Conservation (phyloP, 2,329 filamentous ascomycete species). For the Alternaria sp. region DNA sequence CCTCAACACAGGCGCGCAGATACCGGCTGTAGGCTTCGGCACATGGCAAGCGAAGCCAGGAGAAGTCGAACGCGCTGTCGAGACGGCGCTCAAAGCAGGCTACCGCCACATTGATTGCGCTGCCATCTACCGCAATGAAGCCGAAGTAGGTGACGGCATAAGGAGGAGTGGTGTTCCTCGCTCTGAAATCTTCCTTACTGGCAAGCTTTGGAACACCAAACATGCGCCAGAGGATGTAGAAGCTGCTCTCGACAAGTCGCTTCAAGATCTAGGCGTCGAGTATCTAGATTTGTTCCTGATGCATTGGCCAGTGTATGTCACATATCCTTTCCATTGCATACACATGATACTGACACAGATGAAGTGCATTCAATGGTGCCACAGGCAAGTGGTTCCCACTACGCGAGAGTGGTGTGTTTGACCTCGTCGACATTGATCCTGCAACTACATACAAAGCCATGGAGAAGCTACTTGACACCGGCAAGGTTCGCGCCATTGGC, state of each 20-base stretch:
- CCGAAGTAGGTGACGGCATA: conserved; percentile 75
- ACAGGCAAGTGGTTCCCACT: conserved; percentile 47
- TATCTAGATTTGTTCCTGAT: conserved; percentile 75
- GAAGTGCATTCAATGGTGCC: conserved; percentile 28
- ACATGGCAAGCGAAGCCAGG: conserved; percentile 79
- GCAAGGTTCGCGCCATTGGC: conserved; percentile 79
- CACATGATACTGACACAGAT: not conserved
- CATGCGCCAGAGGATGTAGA: conserved; percentile 69
- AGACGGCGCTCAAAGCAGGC: conserved; percentile 69
- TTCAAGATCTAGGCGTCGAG: conserved; percentile 67
- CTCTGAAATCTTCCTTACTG: conserved; percentile 73
- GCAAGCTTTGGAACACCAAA: conserved; percentile 81
- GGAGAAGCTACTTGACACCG: conserved; percentile 70
- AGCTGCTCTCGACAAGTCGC: conserved; percentile 64
- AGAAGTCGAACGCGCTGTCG: conserved; percentile 66
- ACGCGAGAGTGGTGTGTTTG: conserved; percentile 68
- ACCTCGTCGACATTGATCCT: conserved; percentile 78
- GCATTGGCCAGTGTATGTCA: conserved; percentile 63
- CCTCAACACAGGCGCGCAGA: conserved; percentile 74
- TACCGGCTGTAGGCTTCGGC: conserved; percentile 77
- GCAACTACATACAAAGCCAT: conserved; percentile 77
- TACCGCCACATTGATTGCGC: conserved; percentile 81
- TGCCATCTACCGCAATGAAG: conserved; percentile 78
- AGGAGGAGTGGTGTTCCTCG: conserved; percentile 68
- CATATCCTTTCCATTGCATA: too few species aligned